Evolutionary conservation across 2,329 filamentous ascomycete genomes (phyloP).

Genomic region (Aspergillus alliaceus): DNA sequence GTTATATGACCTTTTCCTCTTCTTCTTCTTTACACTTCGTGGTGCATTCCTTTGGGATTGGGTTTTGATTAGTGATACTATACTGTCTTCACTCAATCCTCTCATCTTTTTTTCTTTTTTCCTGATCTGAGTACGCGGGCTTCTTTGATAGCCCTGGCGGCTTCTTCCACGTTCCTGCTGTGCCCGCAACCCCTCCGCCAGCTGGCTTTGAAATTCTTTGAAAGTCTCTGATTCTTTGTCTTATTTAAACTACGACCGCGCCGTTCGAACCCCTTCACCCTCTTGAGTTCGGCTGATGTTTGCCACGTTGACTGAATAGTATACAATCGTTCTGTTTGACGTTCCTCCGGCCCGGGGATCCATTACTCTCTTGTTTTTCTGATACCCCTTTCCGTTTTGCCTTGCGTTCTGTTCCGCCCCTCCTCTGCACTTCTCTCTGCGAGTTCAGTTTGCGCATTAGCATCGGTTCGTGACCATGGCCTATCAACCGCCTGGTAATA

Average conservation of each 20-base stretch:
- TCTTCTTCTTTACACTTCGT: neutral
- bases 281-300: slow-evolving; percentile 2
- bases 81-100: neutral
- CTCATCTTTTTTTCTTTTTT: slow-evolving; percentile 11
- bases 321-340: slow-evolving; percentile 11
- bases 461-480: slow-evolving; percentile 52
- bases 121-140: slow-evolving; percentile 18
- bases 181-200: slow-evolving; percentile 16
- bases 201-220: slow-evolving; percentile 9
- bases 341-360: slow-evolving; percentile 8
- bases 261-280: neutral
- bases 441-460: slow-evolving; percentile 14
- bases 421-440: slow-evolving; percentile 12
- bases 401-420: slow-evolving; percentile 16
- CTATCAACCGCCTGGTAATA: slow-evolving; percentile 58
- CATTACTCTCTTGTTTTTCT: slow-evolving; percentile 18
- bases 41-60: neutral
- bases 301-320: neutral
- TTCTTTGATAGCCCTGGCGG: slow-evolving; percentile 24
- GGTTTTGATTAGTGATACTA: slow-evolving; percentile 2
- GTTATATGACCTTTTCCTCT: slow-evolving; percentile 3
- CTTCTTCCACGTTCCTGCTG: slow-evolving; percentile 24
- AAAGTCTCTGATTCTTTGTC: slow-evolving; percentile 10
- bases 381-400: slow-evolving; percentile 22
- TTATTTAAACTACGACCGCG: neutral